Evolutionary conservation across 345 rosid species (phyloP).

Genomic region (Clausena lansium): DNA sequence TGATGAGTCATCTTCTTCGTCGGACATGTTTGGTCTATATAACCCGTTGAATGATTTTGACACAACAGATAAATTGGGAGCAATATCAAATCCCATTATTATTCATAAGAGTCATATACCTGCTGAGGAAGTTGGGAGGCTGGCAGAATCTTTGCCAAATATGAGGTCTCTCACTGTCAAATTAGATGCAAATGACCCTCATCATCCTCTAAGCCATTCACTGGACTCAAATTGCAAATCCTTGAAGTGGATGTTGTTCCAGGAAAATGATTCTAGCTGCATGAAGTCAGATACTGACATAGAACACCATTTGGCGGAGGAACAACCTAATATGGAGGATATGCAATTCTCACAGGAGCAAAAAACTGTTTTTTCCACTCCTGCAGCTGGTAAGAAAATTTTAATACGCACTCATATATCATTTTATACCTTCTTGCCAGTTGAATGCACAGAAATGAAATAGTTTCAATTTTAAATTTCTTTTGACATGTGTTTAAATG

Average conservation of each 20-base stretch:
- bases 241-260: slow-evolving; percentile 33
- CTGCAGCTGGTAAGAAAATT: slow-evolving; percentile 59
- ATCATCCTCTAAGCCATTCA: slow-evolving; percentile 56
- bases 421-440: background rate
- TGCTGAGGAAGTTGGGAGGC: slow-evolving; percentile 34
- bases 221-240: slow-evolving; percentile 45
- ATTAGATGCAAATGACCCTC: slow-evolving; percentile 26
- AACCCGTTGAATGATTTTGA: slow-evolving; percentile 26
- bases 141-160: slow-evolving; percentile 68
- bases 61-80: slow-evolving; percentile 25
- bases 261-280: slow-evolving; percentile 33
- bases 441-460: slow-evolving; percentile 1
- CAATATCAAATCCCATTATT: slow-evolving; percentile 43
- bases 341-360: slow-evolving; percentile 34
- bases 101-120: slow-evolving; percentile 35
- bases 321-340: slow-evolving; percentile 28
- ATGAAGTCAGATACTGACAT: slow-evolving; percentile 29
- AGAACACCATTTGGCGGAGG: slow-evolving; percentile 22
- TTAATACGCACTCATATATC: background rate
- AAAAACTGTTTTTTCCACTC: slow-evolving; percentile 34
- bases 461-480: slow-evolving; percentile 7
- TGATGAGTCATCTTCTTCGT: slow-evolving; percentile 26
- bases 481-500: background rate
- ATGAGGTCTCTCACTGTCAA: slow-evolving; percentile 32
- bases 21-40: slow-evolving; percentile 20